Evolutionary conservation across 129 eudicot genomes (phyloP).

Genomic region (Arctium lappa): DNA sequence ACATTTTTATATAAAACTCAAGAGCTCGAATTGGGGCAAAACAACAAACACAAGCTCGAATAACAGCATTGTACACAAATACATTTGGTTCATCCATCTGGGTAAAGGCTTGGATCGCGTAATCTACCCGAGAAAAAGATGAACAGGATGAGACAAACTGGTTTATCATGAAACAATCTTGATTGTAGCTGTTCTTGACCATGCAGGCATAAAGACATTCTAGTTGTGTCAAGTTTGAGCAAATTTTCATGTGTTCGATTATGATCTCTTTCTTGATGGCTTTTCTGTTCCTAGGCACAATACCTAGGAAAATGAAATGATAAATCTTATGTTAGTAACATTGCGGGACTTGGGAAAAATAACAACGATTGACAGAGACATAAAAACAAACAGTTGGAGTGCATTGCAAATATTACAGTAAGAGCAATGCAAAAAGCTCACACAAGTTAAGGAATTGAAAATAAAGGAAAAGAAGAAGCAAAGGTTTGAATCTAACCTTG

Average conservation of each 20-base stretch:
- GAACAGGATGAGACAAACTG: constrained; percentile 68
- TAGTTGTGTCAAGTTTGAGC: constrained; percentile 43
- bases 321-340: background rate
- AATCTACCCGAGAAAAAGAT: constrained; percentile 32
- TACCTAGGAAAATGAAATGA: constrained; percentile 4
- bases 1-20: constrained; percentile 44
- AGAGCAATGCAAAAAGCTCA: background rate
- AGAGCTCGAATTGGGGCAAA: constrained; percentile 47
- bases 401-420: constrained; percentile 1
- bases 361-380: background rate
- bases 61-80: constrained; percentile 67
- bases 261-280: constrained; percentile 11
- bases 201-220: constrained; percentile 54
- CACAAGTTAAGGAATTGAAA: no score
- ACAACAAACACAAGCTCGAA: constrained; percentile 60
- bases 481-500: constrained; percentile 17
- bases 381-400: constrained; percentile 19
- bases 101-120: constrained; percentile 50
- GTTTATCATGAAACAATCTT: constrained; percentile 67
- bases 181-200: constrained; percentile 54
- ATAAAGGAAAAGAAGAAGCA: background rate
- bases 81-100: constrained; percentile 63
- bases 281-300: background rate
- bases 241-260: constrained; percentile 33
- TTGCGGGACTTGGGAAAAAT: background rate